Percentiles rank a stretch among this genome's conserved stretches.
These are phyloP conservation scores for Fusarium sp. DNA, from an alignment of 2,329 filamentous ascomycete genomes.

Conservation along the genomic window DNA sequence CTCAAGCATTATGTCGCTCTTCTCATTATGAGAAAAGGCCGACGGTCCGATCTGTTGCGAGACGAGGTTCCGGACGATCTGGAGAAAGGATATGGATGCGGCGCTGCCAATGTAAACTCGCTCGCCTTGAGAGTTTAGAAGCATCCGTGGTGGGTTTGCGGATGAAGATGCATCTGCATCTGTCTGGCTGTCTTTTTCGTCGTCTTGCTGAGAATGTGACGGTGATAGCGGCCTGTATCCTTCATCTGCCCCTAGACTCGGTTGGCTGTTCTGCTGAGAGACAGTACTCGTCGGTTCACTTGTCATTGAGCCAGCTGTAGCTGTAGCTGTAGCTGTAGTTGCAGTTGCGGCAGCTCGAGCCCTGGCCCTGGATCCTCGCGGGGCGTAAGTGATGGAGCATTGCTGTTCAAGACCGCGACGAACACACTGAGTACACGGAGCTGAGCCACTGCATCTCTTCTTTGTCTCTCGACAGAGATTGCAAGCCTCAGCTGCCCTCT, in stretches of 20 bases:
- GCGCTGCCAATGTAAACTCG: slow-evolving; percentile 63
- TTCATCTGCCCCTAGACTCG: slow-evolving; percentile 17
- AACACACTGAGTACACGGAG: slow-evolving; percentile 61
- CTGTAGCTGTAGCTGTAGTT: neutral
- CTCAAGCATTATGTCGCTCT: slow-evolving; percentile 46
- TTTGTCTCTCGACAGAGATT: slow-evolving; percentile 60
- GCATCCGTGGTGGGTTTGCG: slow-evolving; percentile 53
- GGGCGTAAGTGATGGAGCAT: slow-evolving; percentile 51
- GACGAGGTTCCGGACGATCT: slow-evolving; percentile 48
- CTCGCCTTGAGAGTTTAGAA: slow-evolving; percentile 64
- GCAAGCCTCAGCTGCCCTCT: slow-evolving; percentile 61
- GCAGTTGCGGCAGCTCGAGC: slow-evolving; percentile 21
- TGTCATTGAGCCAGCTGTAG: neutral
- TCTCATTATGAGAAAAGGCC: slow-evolving; percentile 44
- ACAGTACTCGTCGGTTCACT: neutral
- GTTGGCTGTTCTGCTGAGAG: slow-evolving; percentile 6
- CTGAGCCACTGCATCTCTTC: slow-evolving; percentile 61
- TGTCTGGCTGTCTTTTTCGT: slow-evolving; percentile 27
- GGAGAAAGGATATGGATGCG: slow-evolving; percentile 65
- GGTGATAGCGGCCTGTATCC: slow-evolving; percentile 46
- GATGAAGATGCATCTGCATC: slow-evolving; percentile 30
- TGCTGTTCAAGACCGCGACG: slow-evolving; percentile 54
- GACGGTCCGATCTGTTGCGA: slow-evolving; percentile 44
- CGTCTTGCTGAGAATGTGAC: slow-evolving; percentile 46
- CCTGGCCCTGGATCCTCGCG: slow-evolving; percentile 44